Evolutionary conservation across 495 filamentous ascomycete species (phyloP), one percentile per base, ranked within the genome.

Genomic region (Astrothelium subdiscretum): DNA sequence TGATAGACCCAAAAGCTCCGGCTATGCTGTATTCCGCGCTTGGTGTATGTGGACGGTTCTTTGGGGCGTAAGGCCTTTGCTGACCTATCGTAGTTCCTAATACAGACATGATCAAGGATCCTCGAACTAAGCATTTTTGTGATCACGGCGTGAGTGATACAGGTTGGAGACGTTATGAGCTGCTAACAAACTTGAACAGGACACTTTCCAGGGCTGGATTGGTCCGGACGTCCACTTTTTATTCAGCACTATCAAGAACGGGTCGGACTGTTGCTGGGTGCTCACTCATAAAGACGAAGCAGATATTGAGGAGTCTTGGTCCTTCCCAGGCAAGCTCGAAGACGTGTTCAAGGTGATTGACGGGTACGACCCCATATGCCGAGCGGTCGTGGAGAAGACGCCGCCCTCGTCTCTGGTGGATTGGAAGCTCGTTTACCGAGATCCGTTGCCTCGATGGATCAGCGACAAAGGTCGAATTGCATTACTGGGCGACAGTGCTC

Each of bases 361-460:
- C 58, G 81, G 80, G 40, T 91, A 86, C 86, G 86, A 87, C 63
- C 81, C 83, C 0, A 72, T 85, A 57, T 81, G 79, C 72, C 78
- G 73, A 4, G 77, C 77, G 15, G 81, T 87, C 43, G 72, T 87
- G 10, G 79, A 81, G 40, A 77, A 78, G 59, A 88, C 85, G 13
- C 84, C 83, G 0, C 72, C 78, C 35, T 74, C 77, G 31, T 71
- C 79, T 31, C 66, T 87, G 27, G 82, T 90, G 40, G 85, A 90
- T 67, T 87, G 83, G 80, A 88, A 89, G 67, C 76, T 90, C 0
- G 80, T 90, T 2, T 87, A 84, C 70, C 79, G 87, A 52, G 85
- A 89, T 64, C 85, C 86, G 0, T 72, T 87, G 5, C 83, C 84
- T 3, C 83, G 78, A 0, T 91, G 86, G 78, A 78, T 86, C 20